phyloP scores from a whole-genome alignment of 2,329 filamentous ascomycete genomes.

The Macrophomina pseudophaseolina region DNA sequence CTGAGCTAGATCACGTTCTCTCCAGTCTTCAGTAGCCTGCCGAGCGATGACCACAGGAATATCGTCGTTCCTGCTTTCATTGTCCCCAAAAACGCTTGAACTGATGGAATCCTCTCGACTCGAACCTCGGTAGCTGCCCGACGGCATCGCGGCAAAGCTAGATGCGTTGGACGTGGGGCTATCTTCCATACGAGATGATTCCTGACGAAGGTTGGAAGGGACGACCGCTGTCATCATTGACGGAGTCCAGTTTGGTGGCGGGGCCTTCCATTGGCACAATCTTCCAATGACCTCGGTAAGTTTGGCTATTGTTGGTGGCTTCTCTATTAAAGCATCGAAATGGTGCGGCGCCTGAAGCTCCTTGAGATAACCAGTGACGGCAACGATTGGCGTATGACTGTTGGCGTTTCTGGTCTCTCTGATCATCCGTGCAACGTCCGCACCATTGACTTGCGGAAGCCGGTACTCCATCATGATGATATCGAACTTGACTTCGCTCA shows the following conservation, averaged over 20 bases:
- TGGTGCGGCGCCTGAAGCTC: constrained; percentile 94
- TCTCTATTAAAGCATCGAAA: constrained; percentile 94
- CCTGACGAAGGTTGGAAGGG: constrained; percentile 67
- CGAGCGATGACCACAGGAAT: constrained; percentile 76
- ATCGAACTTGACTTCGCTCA: constrained; percentile 98
- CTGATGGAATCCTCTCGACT: constrained; percentile 88
- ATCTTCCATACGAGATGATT: constrained; percentile 69
- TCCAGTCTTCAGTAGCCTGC: constrained; percentile 78
- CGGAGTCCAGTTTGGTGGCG: constrained; percentile 63
- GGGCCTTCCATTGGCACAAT: constrained; percentile 92
- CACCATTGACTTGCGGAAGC: constrained; percentile 90
- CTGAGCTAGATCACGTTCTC: constrained; percentile 59
- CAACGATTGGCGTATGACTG: constrained; percentile 91
- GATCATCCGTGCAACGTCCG: constrained; percentile 96
- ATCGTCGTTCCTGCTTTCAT: constrained; percentile 80
- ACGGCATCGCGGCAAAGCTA: constrained; percentile 72
- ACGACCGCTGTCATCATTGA: constrained; percentile 53
- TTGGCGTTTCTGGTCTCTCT: constrained; percentile 96
- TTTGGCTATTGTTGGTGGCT: constrained; percentile 92
- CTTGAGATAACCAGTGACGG: constrained; percentile 97
- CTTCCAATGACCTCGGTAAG: constrained; percentile 84
- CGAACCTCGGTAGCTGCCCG: constrained; percentile 77
- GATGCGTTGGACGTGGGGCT: constrained; percentile 83
- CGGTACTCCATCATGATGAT: constrained; percentile 99
- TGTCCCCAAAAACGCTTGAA: constrained; percentile 86